Percentiles rank a stretch among this genome's conserved stretches.
These are phyloP conservation scores for Halteria grandinella DNA, from an alignment of 73 alveolate species.

Conservation along the genomic window DNA sequence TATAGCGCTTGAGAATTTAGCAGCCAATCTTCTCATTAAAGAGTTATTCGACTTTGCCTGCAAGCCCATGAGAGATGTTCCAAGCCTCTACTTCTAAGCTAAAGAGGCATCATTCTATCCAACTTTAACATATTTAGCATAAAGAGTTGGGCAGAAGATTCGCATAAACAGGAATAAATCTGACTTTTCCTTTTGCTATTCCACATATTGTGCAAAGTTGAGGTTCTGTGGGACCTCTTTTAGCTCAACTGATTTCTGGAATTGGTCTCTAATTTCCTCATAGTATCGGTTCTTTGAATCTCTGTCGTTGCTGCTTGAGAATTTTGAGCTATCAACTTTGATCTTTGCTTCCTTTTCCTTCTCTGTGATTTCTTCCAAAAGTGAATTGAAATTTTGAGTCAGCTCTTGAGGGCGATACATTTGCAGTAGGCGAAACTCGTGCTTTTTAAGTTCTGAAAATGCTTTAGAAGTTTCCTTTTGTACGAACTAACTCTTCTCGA, in stretches of 20 bases:
- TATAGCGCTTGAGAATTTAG: no score
- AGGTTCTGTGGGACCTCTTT: background rate
- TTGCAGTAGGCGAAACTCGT: background rate
- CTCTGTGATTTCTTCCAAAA: background rate
- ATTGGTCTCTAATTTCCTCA: background rate
- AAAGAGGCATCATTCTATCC: no score
- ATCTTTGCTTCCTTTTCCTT: background rate
- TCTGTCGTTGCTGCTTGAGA: no score
- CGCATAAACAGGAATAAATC: constrained; percentile 9
- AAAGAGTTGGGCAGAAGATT: constrained; percentile 21
- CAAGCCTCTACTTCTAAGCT: no score
- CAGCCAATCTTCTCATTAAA: no score
- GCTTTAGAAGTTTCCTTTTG: constrained; percentile 9
- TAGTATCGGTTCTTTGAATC: background rate
- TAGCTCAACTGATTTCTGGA: background rate
- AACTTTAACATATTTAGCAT: background rate
- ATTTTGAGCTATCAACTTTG: background rate
- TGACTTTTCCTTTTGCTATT: background rate
- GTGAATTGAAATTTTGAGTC: background rate
- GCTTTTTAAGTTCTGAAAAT: background rate
- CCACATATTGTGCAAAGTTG: background rate
- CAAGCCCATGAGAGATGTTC: no score
- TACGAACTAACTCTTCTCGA: constrained; percentile 11
- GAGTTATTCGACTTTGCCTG: no score
- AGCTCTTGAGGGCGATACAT: background rate